Evolutionary conservation across 2,329 filamentous ascomycete genomes (phyloP), one percentile per base, ranked within the genome.

Genomic region (Aspergillus sojae): DNA sequence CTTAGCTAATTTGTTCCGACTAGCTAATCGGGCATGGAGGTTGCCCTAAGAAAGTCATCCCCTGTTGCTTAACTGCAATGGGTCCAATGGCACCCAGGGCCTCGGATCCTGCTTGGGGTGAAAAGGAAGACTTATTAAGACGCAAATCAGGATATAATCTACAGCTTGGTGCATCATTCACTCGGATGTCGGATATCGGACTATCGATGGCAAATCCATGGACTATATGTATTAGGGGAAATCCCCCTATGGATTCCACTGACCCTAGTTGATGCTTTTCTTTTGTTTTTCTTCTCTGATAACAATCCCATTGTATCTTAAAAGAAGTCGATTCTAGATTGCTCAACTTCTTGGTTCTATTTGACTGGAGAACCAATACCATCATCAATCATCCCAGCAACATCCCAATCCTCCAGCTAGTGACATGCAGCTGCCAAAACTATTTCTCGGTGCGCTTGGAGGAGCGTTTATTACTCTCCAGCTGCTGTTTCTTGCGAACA

Each of bases 401-500:
- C 36, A 41, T 41, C 36, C 16, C 36, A 41, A 41, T 41, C 36
- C 36, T 19, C 5, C 16, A 41, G 36, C 36, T 19, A 41, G 6
- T 19, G 14, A 30, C 21, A 58, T 58, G 56, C 50, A 45, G 43
- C 19, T 45, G 21, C n/a, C n/a, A 23, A 45, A 45, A 45, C n/a
- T n/a, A n/a, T 45, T 45, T 12, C n/a, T 45, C 19, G 43, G 43
- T 5, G 43, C 19, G 21, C 19, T 45, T 4, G 21, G 4, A 1
- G n/a, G 43, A 12, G 43, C 43, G 43, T 72, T 80, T 19, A 52
- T 79, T 5, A 43, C 75, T 2, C 72, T 80, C 0, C 76, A 78
- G 60, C 14, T 79, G 23, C 23, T 23, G 23, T 23, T 23, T 23
- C 23, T 23, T 3, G 23, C 23, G 2, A 23, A 3, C 23, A 23